Percentiles rank a stretch among this genome's conserved stretches.
These are phyloP conservation scores for Talaromyces ruber DNA, from an alignment of 495 filamentous ascomycete species.

Conservation along the genomic window DNA sequence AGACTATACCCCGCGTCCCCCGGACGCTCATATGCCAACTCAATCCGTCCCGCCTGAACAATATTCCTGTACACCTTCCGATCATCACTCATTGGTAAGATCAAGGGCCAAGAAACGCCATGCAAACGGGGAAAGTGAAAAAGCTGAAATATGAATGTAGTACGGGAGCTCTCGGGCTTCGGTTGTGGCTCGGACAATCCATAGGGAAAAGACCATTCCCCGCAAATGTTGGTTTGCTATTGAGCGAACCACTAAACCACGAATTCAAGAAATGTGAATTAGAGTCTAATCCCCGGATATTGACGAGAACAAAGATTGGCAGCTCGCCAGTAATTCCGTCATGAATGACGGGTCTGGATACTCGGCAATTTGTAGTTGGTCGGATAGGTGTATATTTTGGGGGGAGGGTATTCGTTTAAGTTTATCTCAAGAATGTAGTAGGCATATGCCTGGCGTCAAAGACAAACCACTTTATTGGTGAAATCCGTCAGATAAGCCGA, in stretches of 20 bases:
- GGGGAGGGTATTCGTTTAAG: not conserved
- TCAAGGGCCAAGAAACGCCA: not conserved
- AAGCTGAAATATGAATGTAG: not conserved
- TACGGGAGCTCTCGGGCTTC: not conserved
- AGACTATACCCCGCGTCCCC: not conserved
- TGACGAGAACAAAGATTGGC: not conserved
- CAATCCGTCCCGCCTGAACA: not conserved
- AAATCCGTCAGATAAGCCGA: not conserved
- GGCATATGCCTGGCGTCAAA: too few relatives aligned
- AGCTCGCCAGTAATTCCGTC: not conserved
- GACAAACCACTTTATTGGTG: not conserved
- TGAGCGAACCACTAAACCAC: not conserved
- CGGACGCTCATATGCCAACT: not conserved
- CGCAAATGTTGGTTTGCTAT: not conserved
- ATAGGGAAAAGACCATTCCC: not conserved
- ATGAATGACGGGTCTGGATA: not conserved
- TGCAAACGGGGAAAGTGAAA: not conserved
- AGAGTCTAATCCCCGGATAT: not conserved
- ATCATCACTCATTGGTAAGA: not conserved
- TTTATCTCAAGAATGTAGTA: not conserved
- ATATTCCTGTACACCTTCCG: not conserved
- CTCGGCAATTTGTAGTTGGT: not conserved
- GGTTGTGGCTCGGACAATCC: not conserved
- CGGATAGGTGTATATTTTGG: not conserved
- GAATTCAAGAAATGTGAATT: not conserved